Conservation (phyloP, 1,284 basidiomycete genomes). For the Prillingera fragicola region DNA sequence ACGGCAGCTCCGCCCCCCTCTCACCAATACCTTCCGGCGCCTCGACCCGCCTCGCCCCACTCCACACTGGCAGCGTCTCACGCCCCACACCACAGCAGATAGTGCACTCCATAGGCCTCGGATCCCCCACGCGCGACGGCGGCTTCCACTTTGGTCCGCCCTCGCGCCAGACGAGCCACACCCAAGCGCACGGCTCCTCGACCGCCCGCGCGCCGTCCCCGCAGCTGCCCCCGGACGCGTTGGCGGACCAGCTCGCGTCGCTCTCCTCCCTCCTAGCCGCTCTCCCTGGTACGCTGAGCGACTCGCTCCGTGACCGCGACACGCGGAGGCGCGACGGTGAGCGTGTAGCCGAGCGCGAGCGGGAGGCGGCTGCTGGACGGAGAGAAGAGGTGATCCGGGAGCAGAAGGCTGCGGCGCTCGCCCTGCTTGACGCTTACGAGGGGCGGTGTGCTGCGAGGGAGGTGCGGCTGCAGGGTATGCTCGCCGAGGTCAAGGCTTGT, state of each 20-base stretch:
- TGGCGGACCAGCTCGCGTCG: conserved; percentile 6
- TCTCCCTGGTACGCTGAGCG: conserved; percentile 1
- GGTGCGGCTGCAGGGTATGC: conserved; percentile 11
- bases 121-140: too few relatives aligned
- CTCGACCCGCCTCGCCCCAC: neutral
- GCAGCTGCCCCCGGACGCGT: too few relatives aligned
- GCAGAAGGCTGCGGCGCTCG: conserved; percentile 5
- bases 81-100: neutral
- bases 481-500: conserved; percentile 18
- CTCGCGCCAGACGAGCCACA: too few relatives aligned
- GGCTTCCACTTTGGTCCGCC: too few relatives aligned
- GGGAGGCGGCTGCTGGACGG: too few relatives aligned
- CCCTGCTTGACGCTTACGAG: conserved; percentile 14
- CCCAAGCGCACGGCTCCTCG: too few relatives aligned
- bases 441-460: conserved; percentile 11
- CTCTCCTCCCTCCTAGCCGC: conserved; percentile 1
- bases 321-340: conserved; percentile 1
- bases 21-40: neutral
- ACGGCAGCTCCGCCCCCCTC: neutral
- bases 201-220: neutral
- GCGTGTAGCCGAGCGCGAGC: conserved; percentile 1
- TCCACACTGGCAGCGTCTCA: neutral
- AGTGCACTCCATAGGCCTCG: too few relatives aligned
- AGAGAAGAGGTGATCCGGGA: too few relatives aligned
- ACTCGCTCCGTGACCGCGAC: neutral